Evolutionary conservation across 192 early-diverging fungal species (phyloP).

Genomic region (Coemansia sp.): DNA sequence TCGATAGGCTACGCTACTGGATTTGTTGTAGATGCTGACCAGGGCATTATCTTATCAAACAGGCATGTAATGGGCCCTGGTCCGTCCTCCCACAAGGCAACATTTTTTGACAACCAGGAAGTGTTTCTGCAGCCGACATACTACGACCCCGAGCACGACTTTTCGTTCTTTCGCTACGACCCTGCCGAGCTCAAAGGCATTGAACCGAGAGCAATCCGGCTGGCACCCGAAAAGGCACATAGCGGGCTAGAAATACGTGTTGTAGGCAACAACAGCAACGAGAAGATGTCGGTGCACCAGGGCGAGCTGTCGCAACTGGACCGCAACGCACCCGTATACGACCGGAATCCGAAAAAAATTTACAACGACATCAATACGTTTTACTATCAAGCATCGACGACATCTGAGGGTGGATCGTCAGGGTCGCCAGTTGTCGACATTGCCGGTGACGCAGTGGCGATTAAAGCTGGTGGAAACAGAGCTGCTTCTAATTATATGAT

Average conservation of each 20-base stretch:
- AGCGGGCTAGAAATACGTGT: constrained; percentile 74
- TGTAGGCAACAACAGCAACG: constrained; percentile 72
- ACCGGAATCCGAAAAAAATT: not conserved
- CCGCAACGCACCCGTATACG: constrained; percentile 66
- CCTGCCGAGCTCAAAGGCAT: constrained; percentile 57
- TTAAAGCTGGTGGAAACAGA: constrained; percentile 58
- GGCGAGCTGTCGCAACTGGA: constrained; percentile 74
- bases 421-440: constrained; percentile 76
- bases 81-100: constrained; percentile 66
- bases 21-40: constrained; percentile 69
- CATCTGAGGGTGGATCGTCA: constrained; percentile 63
- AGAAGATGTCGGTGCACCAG: constrained; percentile 72
- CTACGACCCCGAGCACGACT: constrained; percentile 79
- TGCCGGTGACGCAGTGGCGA: constrained; percentile 70
- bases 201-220: constrained; percentile 35
- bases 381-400: constrained; percentile 72
- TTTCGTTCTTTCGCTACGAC: constrained; percentile 76
- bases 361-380: constrained; percentile 78
- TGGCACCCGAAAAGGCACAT: constrained; percentile 66
- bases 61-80: constrained; percentile 70
- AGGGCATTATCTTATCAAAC: constrained; percentile 71
- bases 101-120: constrained; percentile 67
- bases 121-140: constrained; percentile 66
- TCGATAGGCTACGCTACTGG: constrained; percentile 56
- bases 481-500: constrained; percentile 62